These are phyloP conservation scores for Teratosphaeria gauchensis DNA, from an alignment of 2,329 filamentous ascomycete species.

Conservation along the genomic window DNA sequence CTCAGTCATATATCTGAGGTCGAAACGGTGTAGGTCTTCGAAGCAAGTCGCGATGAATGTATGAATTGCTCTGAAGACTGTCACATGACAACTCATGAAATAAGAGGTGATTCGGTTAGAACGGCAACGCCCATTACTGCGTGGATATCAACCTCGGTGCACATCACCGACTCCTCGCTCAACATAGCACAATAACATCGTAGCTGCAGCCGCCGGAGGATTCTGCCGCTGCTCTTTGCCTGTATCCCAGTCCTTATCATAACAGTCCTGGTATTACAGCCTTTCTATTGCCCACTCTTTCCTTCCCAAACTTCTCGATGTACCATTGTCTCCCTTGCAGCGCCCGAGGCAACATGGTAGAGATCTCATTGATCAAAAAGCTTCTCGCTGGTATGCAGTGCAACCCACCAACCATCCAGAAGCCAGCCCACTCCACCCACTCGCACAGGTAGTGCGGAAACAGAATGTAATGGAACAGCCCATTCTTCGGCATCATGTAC, in stretches of 20 bases:
- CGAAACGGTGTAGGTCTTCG: no score
- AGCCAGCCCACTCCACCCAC: conserved; percentile 93
- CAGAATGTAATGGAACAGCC: conserved; percentile 71
- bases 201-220: no score
- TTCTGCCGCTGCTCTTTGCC: neutral
- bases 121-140: neutral
- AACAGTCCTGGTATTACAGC: conserved; percentile 58
- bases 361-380: conserved; percentile 78
- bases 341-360: conserved; percentile 83
- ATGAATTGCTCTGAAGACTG: neutral
- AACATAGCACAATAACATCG: neutral
- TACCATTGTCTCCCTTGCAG: conserved; percentile 80
- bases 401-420: conserved; percentile 62
- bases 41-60: neutral
- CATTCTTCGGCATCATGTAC: conserved; percentile 76
- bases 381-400: conserved; percentile 63
- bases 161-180: neutral
- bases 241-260: conserved; percentile 14
- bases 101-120: neutral
- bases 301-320: conserved; percentile 72
- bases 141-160: neutral
- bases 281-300: conserved; percentile 65
- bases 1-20: no score
- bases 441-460: conserved; percentile 94
- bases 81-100: neutral